Evolutionary conservation across 306 rosid genomes (phyloP), one percentile per base, ranked within the genome.

Genomic region (Pterocarpus santalinus): DNA sequence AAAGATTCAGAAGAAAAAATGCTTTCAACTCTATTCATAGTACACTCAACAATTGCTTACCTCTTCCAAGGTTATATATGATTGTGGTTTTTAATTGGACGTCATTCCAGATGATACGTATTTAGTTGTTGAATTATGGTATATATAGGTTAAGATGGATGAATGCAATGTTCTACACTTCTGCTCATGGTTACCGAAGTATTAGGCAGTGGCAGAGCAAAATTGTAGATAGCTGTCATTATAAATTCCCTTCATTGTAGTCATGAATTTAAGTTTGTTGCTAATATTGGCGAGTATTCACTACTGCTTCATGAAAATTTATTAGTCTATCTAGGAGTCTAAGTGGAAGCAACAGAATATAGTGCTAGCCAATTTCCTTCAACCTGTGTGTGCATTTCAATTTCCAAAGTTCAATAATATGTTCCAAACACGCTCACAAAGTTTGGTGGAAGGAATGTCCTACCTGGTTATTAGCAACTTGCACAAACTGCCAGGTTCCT

Each of bases 311-410:
- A 14, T 13, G 55, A 12, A 9, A 49, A 11, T 49, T 49, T 49
- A 49, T 49, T 4, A 49, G 1, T 10, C n/a, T 49, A 12, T 49
- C 55, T 13, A 51, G 16, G 16, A 12, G 57, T 51, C 33, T 36
- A 44, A 62, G 17, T 72, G 15, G 34, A 58, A n/a, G 85, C 75
- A 78, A 87, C 89, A 75, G 75, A 82, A 1, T 84, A 1, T 13
- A 14, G 43, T 35, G 33, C 41, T 47, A 69, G 69, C 76, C 3
- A 46, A 47, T 75, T 63, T 43, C 60, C 55, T 66, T 30, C 81
- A 71, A 30, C 83, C 77, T 73, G 0, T 22, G 82, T 78, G n/a
- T 7, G 30, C 32, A n/a, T 56, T 56, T 17, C 12, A 56, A 10
- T 56, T 56, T 17, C 32, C 32, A 16, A 56, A 56, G 32, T 56